Base-by-base conservation (phyloP, 148 eudicot genomes). In the Fallopia convolvulus region DNA sequence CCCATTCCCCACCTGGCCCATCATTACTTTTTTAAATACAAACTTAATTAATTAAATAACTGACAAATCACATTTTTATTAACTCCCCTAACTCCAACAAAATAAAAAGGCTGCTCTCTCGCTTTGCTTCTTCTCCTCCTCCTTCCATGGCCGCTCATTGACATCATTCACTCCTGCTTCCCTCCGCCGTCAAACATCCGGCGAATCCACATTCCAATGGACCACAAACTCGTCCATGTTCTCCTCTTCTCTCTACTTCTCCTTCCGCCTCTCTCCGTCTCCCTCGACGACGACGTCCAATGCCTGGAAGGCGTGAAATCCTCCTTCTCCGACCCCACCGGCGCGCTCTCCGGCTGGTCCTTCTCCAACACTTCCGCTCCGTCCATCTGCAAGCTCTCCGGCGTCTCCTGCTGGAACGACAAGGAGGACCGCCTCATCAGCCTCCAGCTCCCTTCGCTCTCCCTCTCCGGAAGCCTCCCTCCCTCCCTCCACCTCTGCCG, bases 331-430 rank as follows among this genome's bases (percentile, higher is more conserved):
- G 92, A 94, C 74, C 87, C 95, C 0, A 12, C 56, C 1, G 61
- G 78, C 2, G 39, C 14, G 5, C 87, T 94, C 21, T 30, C 8
- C 30, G 75, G 81, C 0, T 94, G 98, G 98, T 40, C 15, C 55
- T 90, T 92, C 78, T 0, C 79, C 40, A 87, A 89, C 87, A 78
- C 76, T 0, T 71, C 97, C 1, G 87, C 81, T 18, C 86, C 77
- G 0, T 83, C 83, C 77, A 85, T 94, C 77, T 92, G 98, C 83
- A 61, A 58, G 4, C 86, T 90, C 65, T 78, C 79, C 15, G 94
- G 91, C 0, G 93, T 90, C 0, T 46, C 88, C 0, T 92, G 98
- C 75, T 94, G 98, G 97, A 94, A 94, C 72, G 89, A 90, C 39
- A 83, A 81, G 41, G 94, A 94, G 49, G 92, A 94, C 49, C 91